These are phyloP conservation scores for Gentiana dahurica DNA, from an alignment of 257 asterid species.

Conservation along the genomic window DNA sequence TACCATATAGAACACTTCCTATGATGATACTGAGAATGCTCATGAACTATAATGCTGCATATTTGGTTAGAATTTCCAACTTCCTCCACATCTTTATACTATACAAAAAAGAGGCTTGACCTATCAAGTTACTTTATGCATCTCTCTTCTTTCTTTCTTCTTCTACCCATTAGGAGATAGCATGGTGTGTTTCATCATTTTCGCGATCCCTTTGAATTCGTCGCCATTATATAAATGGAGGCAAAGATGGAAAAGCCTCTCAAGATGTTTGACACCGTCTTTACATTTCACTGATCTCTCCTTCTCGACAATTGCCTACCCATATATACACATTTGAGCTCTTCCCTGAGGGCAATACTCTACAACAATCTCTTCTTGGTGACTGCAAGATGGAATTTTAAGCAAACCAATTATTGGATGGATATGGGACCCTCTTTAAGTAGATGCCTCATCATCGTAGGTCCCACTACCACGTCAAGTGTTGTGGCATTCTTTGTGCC, in stretches of 20 bases:
- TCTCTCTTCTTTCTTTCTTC: conserved; percentile 9
- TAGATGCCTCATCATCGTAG: no score
- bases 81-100: no score
- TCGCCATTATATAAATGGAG: conserved; percentile 1
- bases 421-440: no score
- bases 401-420: no score
- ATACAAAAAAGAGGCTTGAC: conserved; percentile 12
- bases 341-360: conserved; percentile 56
- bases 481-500: no score
- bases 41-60: no score
- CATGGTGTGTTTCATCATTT: conserved; percentile 2
- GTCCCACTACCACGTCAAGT: no score
- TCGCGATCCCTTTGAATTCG: conserved; percentile 4
- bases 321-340: conserved; percentile 44
- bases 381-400: conserved; percentile 18
- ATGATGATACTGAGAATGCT: no score
- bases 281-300: conserved; percentile 49
- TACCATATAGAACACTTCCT: no score
- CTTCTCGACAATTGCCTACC: conserved; percentile 70
- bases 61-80: no score
- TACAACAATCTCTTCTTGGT: conserved; percentile 82
- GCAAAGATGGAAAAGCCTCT: neutral
- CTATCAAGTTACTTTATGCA: conserved; percentile 12
- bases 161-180: neutral
- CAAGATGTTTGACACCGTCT: conserved; percentile 9